Evolutionary conservation across 2,329 filamentous ascomycete genomes (phyloP).

Genomic region (Chaetomium sp.): DNA sequence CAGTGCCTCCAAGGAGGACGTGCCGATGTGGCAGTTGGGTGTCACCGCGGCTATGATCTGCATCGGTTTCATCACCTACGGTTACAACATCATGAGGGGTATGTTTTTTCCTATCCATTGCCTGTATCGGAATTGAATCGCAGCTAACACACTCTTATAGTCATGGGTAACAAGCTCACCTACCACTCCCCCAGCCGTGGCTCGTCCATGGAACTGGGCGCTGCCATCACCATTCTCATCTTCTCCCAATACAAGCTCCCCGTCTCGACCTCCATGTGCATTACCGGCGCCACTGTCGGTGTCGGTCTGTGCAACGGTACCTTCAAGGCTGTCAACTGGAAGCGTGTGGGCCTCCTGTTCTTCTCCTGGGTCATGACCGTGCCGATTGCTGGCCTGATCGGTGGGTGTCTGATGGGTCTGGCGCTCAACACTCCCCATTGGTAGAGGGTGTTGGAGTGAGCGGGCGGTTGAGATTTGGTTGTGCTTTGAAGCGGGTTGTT

Average conservation of each 20-base stretch:
- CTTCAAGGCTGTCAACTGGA: slow-evolving; percentile 66
- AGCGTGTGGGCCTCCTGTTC: slow-evolving; percentile 61
- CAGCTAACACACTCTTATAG: slow-evolving; percentile 30
- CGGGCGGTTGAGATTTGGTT: no score
- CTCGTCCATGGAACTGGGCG: slow-evolving; percentile 74
- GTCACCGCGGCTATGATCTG: slow-evolving; percentile 59
- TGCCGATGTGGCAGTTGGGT: slow-evolving; percentile 71
- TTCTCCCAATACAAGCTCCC: slow-evolving; percentile 71
- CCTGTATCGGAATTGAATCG: background rate
- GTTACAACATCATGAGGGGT: slow-evolving; percentile 81
- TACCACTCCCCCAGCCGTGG: slow-evolving; percentile 53
- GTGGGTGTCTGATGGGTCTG: slow-evolving; percentile 43
- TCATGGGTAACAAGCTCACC: slow-evolving; percentile 77
- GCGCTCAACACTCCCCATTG: slow-evolving; percentile 54
- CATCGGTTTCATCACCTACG: slow-evolving; percentile 64
- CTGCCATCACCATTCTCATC: slow-evolving; percentile 67
- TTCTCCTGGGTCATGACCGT: slow-evolving; percentile 63
- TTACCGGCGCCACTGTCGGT: slow-evolving; percentile 71
- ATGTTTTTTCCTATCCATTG: slow-evolving; percentile 24
- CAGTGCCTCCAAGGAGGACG: slow-evolving; percentile 54
- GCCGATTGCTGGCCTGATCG: slow-evolving; percentile 53
- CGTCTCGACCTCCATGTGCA: slow-evolving; percentile 73
- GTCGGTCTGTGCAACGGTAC: slow-evolving; percentile 72
- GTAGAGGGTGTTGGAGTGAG: background rate
- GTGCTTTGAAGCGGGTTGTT: no score